Evolutionary conservation across 257 asterid genomes (phyloP).

Genomic region (Plantago ovata): DNA sequence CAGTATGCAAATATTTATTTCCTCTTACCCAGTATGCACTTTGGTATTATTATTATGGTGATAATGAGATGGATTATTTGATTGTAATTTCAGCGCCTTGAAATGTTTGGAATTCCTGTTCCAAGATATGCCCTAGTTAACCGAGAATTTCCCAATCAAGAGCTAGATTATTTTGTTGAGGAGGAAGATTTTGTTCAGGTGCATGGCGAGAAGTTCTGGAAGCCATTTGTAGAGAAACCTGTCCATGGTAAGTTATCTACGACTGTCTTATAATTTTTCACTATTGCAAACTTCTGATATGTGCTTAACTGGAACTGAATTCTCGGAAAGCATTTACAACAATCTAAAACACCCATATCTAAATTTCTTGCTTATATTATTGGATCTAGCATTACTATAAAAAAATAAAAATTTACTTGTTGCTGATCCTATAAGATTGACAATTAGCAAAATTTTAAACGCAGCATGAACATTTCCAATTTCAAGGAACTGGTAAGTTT

Average conservation of each 20-base stretch:
- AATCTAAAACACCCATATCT: too few species aligned
- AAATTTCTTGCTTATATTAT: too few species aligned
- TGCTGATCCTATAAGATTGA: too few species aligned
- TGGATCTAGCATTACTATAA: too few species aligned
- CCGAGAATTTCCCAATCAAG: slow-evolving; percentile 75
- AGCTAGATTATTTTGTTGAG: slow-evolving; percentile 81
- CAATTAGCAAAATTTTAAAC: too few species aligned
- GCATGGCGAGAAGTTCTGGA: slow-evolving; percentile 79
- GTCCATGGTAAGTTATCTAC: slow-evolving; percentile 53
- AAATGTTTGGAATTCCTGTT: slow-evolving; percentile 79
- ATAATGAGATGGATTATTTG: slow-evolving; percentile 1
- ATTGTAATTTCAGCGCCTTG: slow-evolving; percentile 60
- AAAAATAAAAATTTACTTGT: too few species aligned
- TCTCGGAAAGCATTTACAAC: too few species aligned
- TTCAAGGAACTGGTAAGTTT: too few species aligned
- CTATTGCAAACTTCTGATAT: too few species aligned
- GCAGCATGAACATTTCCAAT: too few species aligned
- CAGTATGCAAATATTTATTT: slow-evolving; percentile 6
- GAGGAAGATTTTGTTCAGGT: slow-evolving; percentile 97
- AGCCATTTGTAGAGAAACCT: slow-evolving; percentile 98
- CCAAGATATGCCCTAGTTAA: slow-evolving; percentile 91
- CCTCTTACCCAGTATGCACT: background rate
- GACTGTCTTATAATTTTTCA: too few species aligned
- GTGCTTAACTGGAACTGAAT: too few species aligned
- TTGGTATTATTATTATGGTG: slow-evolving; percentile 7